These are phyloP conservation scores for Macrophomina pseudophaseolina DNA, from an alignment of 2,329 filamentous ascomycete species.

Conservation along the genomic window DNA sequence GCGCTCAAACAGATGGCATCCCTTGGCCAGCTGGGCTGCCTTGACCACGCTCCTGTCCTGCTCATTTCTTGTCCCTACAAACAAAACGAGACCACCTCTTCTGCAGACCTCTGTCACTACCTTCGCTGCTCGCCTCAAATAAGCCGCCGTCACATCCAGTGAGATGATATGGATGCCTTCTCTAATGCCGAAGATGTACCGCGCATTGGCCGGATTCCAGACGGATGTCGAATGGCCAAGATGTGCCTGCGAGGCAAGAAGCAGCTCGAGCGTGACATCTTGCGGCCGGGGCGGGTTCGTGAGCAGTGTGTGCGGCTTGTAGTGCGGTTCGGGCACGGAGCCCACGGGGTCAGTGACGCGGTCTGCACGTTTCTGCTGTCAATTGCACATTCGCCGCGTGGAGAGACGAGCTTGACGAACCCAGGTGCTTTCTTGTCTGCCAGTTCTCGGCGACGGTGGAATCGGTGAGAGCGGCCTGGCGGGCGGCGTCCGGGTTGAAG, in stretches of 20 bases:
- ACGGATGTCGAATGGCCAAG: constrained; percentile 82
- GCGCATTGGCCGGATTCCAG: constrained; percentile 93
- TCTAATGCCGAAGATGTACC: constrained; percentile 91
- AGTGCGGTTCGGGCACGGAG: constrained; percentile 54
- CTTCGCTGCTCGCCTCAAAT: constrained; percentile 90
- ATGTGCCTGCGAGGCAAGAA: constrained; percentile 58
- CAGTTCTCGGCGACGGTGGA: constrained; percentile 47
- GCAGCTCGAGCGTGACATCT: constrained; percentile 86
- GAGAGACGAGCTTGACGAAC: constrained; percentile 30
- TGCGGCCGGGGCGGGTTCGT: constrained; percentile 74
- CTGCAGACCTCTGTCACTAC: constrained; percentile 87
- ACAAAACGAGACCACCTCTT: constrained; percentile 82
- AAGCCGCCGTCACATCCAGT: constrained; percentile 84
- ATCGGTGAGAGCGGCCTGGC: constrained; percentile 29
- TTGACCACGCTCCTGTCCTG: constrained; percentile 81
- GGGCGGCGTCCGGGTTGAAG: constrained; percentile 32
- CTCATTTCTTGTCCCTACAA: constrained; percentile 83
- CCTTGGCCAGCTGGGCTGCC: constrained; percentile 77
- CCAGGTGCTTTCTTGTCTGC: constrained; percentile 48
- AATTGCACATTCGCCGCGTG: background rate
- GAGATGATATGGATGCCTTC: constrained; percentile 92
- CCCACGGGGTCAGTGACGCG: constrained; percentile 45
- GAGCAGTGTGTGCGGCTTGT: constrained; percentile 70
- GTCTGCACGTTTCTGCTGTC: constrained; percentile 33
- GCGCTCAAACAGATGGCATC: constrained; percentile 87